phyloP scores from a whole-genome alignment of 352 stramenopile species.

The Pythium brachiatum region DNA sequence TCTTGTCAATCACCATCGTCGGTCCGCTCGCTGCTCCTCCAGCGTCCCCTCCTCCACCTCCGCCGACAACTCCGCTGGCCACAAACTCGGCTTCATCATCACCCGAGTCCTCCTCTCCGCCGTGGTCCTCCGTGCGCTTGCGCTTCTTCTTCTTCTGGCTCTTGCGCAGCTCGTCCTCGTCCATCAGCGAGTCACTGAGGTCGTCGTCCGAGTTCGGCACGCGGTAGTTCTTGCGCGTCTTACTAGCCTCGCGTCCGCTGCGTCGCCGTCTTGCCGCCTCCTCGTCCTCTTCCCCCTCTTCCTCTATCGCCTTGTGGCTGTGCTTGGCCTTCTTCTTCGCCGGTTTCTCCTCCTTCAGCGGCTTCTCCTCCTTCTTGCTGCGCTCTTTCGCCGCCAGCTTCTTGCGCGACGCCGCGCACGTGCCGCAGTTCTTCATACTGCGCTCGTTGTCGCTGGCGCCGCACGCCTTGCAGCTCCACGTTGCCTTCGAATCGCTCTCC shows the following conservation, averaged over 20 bases:
- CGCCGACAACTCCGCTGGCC: background rate
- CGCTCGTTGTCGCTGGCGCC: conserved; percentile 42
- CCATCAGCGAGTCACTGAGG: conserved; percentile 41
- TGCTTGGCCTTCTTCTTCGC: conserved; percentile 4
- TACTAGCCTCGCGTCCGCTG: conserved; percentile 62
- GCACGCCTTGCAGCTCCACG: conserved; percentile 51
- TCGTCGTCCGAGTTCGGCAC: conserved; percentile 83
- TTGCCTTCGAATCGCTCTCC: too few relatives aligned
- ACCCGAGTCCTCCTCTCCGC: conserved; percentile 3
- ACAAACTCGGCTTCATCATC: conserved; percentile 28
- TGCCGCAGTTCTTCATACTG: conserved; percentile 34
- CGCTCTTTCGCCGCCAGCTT: conserved; percentile 5
- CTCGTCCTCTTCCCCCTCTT: conserved; percentile 18
- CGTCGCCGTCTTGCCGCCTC: conserved; percentile 41
- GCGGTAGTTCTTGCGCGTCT: conserved; percentile 75
- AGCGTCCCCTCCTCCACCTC: background rate
- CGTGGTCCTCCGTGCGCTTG: conserved; percentile 7
- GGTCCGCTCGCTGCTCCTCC: conserved; percentile 10
- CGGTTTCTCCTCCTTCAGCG: conserved; percentile 13
- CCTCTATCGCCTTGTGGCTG: background rate
- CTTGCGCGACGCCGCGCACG: conserved; percentile 18
- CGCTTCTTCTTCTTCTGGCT: conserved; percentile 28
- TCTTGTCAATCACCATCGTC: conserved; percentile 87
- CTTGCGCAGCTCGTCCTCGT: conserved; percentile 27
- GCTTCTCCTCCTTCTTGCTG: conserved; percentile 15